Evolutionary conservation across 2,329 filamentous ascomycete genomes (phyloP).

Genomic region (Teratosphaeria epicoccoides): DNA sequence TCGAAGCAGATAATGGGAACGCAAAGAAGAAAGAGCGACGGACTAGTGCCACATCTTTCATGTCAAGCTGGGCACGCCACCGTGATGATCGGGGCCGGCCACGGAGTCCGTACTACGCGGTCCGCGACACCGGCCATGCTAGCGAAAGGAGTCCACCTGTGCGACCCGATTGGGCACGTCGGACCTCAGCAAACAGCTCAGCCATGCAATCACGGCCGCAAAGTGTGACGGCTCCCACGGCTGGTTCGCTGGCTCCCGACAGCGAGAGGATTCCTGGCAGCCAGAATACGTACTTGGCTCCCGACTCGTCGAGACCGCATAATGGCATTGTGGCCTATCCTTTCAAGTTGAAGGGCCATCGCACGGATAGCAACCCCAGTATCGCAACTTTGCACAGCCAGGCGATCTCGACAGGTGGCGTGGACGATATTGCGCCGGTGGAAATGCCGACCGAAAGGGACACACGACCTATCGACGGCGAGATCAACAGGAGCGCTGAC

Average conservation of each 20-base stretch:
- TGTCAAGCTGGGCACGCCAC: constrained; percentile 3
- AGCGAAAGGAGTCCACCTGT: background rate
- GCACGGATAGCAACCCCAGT: constrained; percentile 12
- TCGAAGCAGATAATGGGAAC: background rate
- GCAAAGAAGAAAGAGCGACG: constrained; percentile 9
- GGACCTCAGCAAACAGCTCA: background rate
- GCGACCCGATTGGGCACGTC: background rate
- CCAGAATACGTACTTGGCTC: constrained; percentile 37
- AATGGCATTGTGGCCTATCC: constrained; percentile 61
- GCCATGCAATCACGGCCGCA: constrained; percentile 20
- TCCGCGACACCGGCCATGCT: constrained; percentile 17
- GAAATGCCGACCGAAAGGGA: constrained; percentile 7
- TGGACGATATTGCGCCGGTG: constrained; percentile 1
- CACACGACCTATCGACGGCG: background rate
- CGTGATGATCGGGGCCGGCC: constrained; percentile 8
- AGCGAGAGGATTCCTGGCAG: constrained; percentile 22
- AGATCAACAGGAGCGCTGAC: background rate
- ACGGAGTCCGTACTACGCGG: constrained; percentile 13
- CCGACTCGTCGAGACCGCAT: constrained; percentile 52
- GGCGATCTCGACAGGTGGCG: background rate
- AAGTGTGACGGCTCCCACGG: constrained; percentile 13
- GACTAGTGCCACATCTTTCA: constrained; percentile 15
- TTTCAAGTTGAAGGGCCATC: constrained; percentile 51
- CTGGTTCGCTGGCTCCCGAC: constrained; percentile 5
- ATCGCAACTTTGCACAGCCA: constrained; percentile 18